Evolutionary conservation across 2,329 filamentous ascomycete species (phyloP), one percentile per base, ranked within the genome.

Genomic region (Penicillium digitatum): DNA sequence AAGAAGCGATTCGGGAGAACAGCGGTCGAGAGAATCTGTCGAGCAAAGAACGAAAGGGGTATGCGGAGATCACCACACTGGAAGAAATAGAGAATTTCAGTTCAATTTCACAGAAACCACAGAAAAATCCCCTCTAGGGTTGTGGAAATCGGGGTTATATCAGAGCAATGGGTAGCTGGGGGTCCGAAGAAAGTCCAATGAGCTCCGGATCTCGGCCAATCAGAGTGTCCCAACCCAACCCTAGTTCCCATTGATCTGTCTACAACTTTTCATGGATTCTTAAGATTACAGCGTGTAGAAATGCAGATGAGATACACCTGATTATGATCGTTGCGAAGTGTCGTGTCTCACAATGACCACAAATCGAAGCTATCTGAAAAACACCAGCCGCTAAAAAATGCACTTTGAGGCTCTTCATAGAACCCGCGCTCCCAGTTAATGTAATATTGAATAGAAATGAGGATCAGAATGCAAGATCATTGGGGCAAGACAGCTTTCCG

Each of bases 401-500:
- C 46, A 55, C 22, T 38, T 39, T n/a, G 22, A 45, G 37, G n/a
- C 27, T 42, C 9, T 22, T 35, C 45, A 53, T 50, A 54, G 35
- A 32, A 48, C 44, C 32, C 27, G 16, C 44, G 29, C 44, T 27
- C 45, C 27, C 27, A 39, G 35, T 32, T 32, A 42, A 54, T 49
- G 51, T 48, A 54, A 35, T n/a, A 16, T 49, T 18, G n/a, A 54
- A 38, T 31, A 29, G 16, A 48, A 26, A 40, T n/a, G 12, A 32
- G 32, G n/a, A 55, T 52, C 38, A 40, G 2, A 60, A 42, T 14
- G 37, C 16, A 48, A 3, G 16, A 20, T 54, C n/a, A 54, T 18
- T 35, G 35, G 42, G 51, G 44, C 14, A 49, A 9, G 24, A 46
- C 53, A 20, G 62, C 45, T 35, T 67, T 69, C 66, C 81, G 86